Base-by-base conservation (phyloP, 768 basidiomycete species). In the Suillus decipiens region DNA sequence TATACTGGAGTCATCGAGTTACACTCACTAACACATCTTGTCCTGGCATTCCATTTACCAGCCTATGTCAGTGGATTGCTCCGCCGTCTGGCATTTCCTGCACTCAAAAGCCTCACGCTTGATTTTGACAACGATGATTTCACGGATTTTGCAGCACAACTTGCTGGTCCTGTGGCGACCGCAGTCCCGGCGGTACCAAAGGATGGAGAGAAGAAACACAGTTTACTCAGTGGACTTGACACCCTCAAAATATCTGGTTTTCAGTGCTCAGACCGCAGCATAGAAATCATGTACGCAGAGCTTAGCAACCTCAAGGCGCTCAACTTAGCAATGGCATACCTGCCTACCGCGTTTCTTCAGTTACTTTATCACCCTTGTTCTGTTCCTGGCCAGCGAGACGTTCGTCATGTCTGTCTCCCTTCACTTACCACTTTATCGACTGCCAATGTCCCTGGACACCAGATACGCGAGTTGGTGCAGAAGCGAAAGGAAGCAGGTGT, bases 81-180 rank as follows among this genome's bases (percentile, higher is more conserved):
- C 59, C 70, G 10, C 63, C 66, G 57, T 45, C 64, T 82, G 28
- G 66, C 65, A 45, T 65, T 78, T 59, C 82, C 82, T 41, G 68
- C 69, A 34, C 69, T 83, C 39, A 69, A 66, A 62, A 66, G 63
- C 36, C 73, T 84, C 55, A 68, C 77, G 7, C 78, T 92, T n/a
- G 82, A 89, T 66, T 83, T 86, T 61, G 82, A 85, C 55, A 71
- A 76, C 1, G 80, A 77, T 19, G 88, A 91, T 65, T 89, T 80
- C 68, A 78, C 78, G 7, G 75, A 79, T 0, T 76, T 90, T 60
- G 77, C 82, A 34, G 63, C 69, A 39, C 77, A 79, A 57, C 78
- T 90, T 34, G 66, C 58, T 10, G 60, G 64, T 54, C 73, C 72
- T 11, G 58, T 69, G 11, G 60, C 64, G 4, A 66, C 63, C 3